Evolutionary conservation across 352 stramenopile species (phyloP).

Genomic region (Phytophthora lateralis): DNA sequence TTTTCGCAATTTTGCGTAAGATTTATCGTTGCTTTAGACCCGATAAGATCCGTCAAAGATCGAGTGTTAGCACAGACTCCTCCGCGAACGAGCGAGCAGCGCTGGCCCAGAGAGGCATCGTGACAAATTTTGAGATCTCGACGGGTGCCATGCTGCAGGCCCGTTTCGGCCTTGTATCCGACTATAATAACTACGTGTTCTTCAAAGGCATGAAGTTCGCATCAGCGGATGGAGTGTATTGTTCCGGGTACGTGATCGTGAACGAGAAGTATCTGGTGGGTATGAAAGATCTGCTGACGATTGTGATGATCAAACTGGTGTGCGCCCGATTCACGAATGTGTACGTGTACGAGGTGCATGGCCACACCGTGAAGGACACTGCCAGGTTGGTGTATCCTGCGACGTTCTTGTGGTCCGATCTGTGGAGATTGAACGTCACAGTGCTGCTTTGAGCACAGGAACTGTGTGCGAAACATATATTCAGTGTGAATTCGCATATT

Average conservation of each 20-base stretch:
- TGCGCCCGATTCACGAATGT: slow-evolving; percentile 26
- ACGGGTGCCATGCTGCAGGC: slow-evolving; percentile 33
- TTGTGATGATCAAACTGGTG: slow-evolving; percentile 41
- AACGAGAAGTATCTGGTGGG: slow-evolving; percentile 44
- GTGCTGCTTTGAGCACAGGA: slow-evolving; percentile 24
- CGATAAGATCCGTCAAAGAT: slow-evolving; percentile 14
- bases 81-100: slow-evolving; percentile 17
- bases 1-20: slow-evolving; percentile 19
- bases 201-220: slow-evolving; percentile 51
- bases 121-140: slow-evolving; percentile 38
- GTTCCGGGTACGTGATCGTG: slow-evolving; percentile 42
- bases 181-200: slow-evolving; percentile 45
- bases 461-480: neutral
- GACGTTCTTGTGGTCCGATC: slow-evolving; percentile 34
- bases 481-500: neutral
- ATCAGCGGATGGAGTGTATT: slow-evolving; percentile 41
- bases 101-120: slow-evolving; percentile 5
- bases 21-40: slow-evolving; percentile 15
- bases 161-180: slow-evolving; percentile 39
- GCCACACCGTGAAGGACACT: slow-evolving; percentile 36
- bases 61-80: slow-evolving; percentile 15
- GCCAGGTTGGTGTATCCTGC: slow-evolving; percentile 36
- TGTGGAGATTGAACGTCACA: slow-evolving; percentile 33
- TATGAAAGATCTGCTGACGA: slow-evolving; percentile 31
- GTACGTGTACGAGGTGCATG: slow-evolving; percentile 43